Conservation (phyloP, 1,284 basidiomycete species). For the Moesziomyces parantarcticus region DNA sequence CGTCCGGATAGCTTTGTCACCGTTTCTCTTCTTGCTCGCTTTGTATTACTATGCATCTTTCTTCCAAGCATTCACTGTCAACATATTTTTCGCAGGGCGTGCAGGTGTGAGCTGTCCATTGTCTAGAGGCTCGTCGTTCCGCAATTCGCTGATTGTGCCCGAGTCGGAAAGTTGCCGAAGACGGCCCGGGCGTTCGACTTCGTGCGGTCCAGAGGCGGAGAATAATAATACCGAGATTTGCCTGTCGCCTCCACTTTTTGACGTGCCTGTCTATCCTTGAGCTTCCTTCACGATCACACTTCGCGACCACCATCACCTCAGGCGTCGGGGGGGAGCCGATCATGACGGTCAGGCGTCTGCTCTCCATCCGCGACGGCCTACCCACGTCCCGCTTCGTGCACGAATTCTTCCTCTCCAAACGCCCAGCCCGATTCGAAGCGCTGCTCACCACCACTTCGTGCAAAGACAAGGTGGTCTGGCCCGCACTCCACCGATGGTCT, state of each 20-base stretch:
- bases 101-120: no score
- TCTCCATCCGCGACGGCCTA: constrained; percentile 20
- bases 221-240: no score
- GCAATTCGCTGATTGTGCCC: no score
- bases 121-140: no score
- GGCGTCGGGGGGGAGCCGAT: background rate
- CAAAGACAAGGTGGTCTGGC: constrained; percentile 38
- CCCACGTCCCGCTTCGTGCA: constrained; percentile 25
- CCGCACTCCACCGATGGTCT: constrained; percentile 38
- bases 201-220: no score
- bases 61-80: no score
- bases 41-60: constrained; percentile 32
- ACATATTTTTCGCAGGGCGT: no score
- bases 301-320: background rate
- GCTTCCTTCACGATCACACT: no score
- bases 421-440: constrained; percentile 29
- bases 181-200: no score
- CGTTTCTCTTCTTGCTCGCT: constrained; percentile 14
- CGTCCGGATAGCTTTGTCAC: background rate
- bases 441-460: constrained; percentile 15
- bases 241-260: background rate
- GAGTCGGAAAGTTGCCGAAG: no score
- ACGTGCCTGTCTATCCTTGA: background rate
- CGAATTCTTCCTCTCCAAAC: constrained; percentile 20
- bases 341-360: constrained; percentile 25